phyloP scores from a whole-genome alignment of 2,329 filamentous ascomycete genomes.

The Elsinoe fawcettii region DNA sequence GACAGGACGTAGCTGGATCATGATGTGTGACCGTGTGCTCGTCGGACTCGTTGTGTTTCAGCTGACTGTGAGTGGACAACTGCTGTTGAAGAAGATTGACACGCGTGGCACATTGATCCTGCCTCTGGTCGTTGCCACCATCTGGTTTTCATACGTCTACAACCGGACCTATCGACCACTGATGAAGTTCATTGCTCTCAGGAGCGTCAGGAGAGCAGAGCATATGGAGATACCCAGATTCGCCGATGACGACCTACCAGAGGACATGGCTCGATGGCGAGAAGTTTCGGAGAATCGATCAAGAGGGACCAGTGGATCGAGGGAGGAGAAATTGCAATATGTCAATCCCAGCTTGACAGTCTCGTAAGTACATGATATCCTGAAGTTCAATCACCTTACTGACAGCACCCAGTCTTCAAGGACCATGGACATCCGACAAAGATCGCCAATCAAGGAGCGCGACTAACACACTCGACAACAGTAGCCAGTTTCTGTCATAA shows the following conservation, averaged over 20 bases:
- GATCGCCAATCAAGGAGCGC: not conserved
- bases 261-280: slow-evolving; percentile 31
- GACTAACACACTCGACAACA: not conserved
- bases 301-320: slow-evolving; percentile 51
- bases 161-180: slow-evolving; percentile 74
- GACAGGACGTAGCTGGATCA: slow-evolving; percentile 88
- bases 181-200: slow-evolving; percentile 84
- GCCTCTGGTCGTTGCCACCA: slow-evolving; percentile 68
- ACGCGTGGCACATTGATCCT: slow-evolving; percentile 63
- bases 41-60: slow-evolving; percentile 84
- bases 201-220: slow-evolving; percentile 65
- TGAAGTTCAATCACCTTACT: slow-evolving; percentile 18
- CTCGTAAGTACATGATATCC: slow-evolving; percentile 46
- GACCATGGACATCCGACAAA: slow-evolving; percentile 54
- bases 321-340: slow-evolving; percentile 62
- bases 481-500: not conserved
- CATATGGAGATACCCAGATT: slow-evolving; percentile 38
- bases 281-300: slow-evolving; percentile 18
- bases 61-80: slow-evolving; percentile 77
- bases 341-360: slow-evolving; percentile 66
- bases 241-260: slow-evolving; percentile 32
- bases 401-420: slow-evolving; percentile 47
- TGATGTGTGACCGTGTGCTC: slow-evolving; percentile 89
- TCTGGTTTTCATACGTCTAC: slow-evolving; percentile 87
- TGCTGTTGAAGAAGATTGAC: slow-evolving; percentile 67